These are phyloP conservation scores for Verbascum thapsus DNA, from an alignment of 257 asterid genomes.

Conservation along the genomic window DNA sequence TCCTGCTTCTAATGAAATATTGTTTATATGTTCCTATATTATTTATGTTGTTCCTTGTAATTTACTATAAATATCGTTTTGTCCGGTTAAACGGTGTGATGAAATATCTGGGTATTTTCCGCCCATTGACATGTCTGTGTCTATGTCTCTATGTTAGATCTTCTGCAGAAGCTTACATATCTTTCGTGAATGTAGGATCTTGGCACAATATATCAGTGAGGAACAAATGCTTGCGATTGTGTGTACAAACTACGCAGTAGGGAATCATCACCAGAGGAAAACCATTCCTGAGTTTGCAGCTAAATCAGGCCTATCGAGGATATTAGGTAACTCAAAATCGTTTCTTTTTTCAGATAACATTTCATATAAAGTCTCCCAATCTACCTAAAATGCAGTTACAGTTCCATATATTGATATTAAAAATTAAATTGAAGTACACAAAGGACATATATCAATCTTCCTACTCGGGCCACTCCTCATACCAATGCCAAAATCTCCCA, in stretches of 20 bases:
- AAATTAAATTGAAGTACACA: too few relatives aligned
- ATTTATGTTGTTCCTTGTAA: too few relatives aligned
- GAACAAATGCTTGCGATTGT: slow-evolving; percentile 69
- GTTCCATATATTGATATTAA: too few relatives aligned
- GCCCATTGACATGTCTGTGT: too few relatives aligned
- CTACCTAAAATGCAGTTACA: too few relatives aligned
- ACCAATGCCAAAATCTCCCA: slow-evolving; percentile 43
- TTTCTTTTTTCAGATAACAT: too few relatives aligned
- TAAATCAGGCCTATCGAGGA: slow-evolving; percentile 44
- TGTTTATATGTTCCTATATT: slow-evolving; percentile 11
- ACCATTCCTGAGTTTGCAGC: slow-evolving; percentile 38
- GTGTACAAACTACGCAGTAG: slow-evolving; percentile 49
- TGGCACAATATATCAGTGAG: slow-evolving; percentile 62
- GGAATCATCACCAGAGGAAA: slow-evolving; percentile 33
- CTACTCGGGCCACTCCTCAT: slow-evolving; percentile 42
- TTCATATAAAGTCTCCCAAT: too few relatives aligned
- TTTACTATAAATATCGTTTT: too few relatives aligned
- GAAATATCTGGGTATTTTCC: too few relatives aligned
- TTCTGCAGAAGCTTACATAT: background rate
- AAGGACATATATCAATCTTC: too few relatives aligned
- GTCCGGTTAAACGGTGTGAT: too few relatives aligned
- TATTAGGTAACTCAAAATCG: slow-evolving; percentile 46
- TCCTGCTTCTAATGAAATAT: slow-evolving; percentile 4
- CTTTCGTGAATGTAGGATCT: slow-evolving; percentile 39
- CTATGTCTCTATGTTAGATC: slow-evolving; percentile 14